Base-by-base conservation (phyloP, 2,329 filamentous ascomycete genomes). In the Cladosporium sp. region DNA sequence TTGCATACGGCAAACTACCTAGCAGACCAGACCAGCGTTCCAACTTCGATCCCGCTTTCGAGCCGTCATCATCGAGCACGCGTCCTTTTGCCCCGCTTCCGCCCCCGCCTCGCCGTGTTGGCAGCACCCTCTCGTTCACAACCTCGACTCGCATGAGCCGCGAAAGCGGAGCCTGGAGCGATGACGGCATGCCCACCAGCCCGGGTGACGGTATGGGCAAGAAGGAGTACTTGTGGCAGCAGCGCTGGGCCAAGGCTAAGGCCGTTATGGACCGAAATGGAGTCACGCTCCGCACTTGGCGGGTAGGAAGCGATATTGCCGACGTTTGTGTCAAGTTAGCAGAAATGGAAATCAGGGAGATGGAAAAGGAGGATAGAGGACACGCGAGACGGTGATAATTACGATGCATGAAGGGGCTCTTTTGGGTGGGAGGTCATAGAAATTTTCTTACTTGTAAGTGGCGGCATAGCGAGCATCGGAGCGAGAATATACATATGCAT, bases 271-370 rank as follows among this genome's bases (percentile, higher is more conserved):
- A 86, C n/a, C 79, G 81, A 5, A 80, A 88, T 46, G 89, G 89
- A 4, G 89, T 95, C 0, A 80, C 84, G 69, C 75, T 95, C 40
- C 86, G 90, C 68, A 91, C 85, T 23, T 95, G 91, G 91, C 83
- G 89, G 50, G 85, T 84, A 12, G 91, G 91, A 0, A 81, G 83
- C 31, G 91, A 95, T 79, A 89, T 91, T 8, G 81, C 86, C 65
- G 81, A 81, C 0, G 89, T 91, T 76, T 88, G 89, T 2, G 82
- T 88, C 62, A 85, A 82, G 16, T 83, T 93, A 66, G 86, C 92
- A 3, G 83, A 84, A 75, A 80, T 83, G 67, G 84, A 83, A 33
- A 71, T 87, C 72, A 77, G 84, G 76, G 77, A 72, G 64, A 73
- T 73, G 40, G 69, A 73, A 64, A 68, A 65, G 64, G 71, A 73